These are phyloP conservation scores for Xanthoceras sorbifolium DNA, from an alignment of 345 rosid species.

Conservation along the genomic window DNA sequence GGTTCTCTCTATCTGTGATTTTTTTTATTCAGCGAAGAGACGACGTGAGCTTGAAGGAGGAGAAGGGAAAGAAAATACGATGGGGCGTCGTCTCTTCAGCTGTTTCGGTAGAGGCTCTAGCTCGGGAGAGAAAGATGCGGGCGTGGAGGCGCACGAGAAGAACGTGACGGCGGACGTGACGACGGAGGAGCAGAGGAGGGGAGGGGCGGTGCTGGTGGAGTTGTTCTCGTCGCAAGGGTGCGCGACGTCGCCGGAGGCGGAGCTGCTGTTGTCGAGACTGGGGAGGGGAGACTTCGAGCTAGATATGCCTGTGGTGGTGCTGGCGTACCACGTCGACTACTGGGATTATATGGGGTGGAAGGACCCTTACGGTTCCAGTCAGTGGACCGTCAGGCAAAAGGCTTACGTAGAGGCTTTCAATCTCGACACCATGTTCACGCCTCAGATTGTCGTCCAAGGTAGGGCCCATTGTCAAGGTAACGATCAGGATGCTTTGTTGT, in stretches of 20 bases:
- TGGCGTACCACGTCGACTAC: slow-evolving; percentile 82
- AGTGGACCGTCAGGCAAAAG: slow-evolving; percentile 87
- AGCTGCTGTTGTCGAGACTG: slow-evolving; percentile 75
- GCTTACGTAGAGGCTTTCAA: slow-evolving; percentile 80
- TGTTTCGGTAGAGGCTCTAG: slow-evolving; percentile 49
- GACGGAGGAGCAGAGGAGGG: slow-evolving; percentile 45
- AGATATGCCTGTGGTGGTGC: slow-evolving; percentile 57
- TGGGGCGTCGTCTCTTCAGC: slow-evolving; percentile 77
- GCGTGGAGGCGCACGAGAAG: neutral
- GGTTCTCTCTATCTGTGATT: slow-evolving; percentile 10
- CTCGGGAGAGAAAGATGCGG: neutral
- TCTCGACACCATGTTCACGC: slow-evolving; percentile 89
- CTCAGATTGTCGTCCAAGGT: slow-evolving; percentile 80
- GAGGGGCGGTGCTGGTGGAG: slow-evolving; percentile 73
- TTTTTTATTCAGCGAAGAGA: slow-evolving; percentile 17
- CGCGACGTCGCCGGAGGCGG: slow-evolving; percentile 73
- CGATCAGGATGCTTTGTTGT: slow-evolving; percentile 63
- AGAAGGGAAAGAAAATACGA: neutral
- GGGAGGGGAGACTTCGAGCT: slow-evolving; percentile 86
- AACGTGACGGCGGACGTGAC: slow-evolving; percentile 32
- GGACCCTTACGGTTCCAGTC: slow-evolving; percentile 82
- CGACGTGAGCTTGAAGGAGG: slow-evolving; percentile 20
- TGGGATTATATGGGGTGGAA: slow-evolving; percentile 98
- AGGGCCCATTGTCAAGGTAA: slow-evolving; percentile 58
- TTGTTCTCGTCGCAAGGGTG: slow-evolving; percentile 94